phyloP scores from a whole-genome alignment of 805 yeast genomes.

The Candida loeiensis region DNA sequence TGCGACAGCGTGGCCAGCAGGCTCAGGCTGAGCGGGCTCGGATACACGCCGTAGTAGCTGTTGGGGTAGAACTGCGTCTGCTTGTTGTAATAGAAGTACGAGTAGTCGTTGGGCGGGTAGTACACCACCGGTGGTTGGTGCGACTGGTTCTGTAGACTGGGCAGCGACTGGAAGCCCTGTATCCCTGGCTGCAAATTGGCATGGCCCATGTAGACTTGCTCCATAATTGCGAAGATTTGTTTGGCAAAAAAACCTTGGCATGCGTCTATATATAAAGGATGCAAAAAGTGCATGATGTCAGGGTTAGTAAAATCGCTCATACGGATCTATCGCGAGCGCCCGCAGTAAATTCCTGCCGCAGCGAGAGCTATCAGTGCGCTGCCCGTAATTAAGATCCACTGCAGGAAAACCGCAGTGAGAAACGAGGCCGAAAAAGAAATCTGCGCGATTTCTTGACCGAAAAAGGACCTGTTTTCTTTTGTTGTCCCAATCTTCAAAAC shows the following conservation, averaged over 20 bases:
- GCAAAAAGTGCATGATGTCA: not conserved
- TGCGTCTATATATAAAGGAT: not conserved
- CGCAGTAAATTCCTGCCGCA: not conserved
- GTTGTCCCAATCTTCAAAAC: conserved; percentile 7
- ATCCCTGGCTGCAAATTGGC: conserved; percentile 2
- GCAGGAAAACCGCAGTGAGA: not conserved
- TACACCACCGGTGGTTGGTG: conserved; percentile 5
- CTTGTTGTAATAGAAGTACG: conserved; percentile 10
- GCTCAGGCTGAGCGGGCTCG: conserved; percentile 7
- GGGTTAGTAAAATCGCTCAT: conserved; percentile 1
- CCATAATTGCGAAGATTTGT: not conserved
- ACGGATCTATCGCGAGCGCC: not conserved
- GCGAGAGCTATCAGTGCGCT: not conserved
- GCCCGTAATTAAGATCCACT: not conserved
- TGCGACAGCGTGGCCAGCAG: conserved; percentile 2
- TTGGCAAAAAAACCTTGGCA: conserved; percentile 2
- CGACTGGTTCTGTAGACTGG: not conserved
- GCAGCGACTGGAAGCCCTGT: conserved; percentile 4
- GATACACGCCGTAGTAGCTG: conserved; percentile 6
- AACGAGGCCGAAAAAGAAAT: conserved; percentile 1
- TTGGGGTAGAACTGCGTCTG: conserved; percentile 5
- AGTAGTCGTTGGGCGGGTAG: conserved; percentile 10
- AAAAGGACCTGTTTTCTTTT: not conserved
- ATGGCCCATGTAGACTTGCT: conserved; percentile 2
- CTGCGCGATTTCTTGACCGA: not conserved